A percentile compares a stretch with the other conserved stretches of the same genome.
Conservation (phyloP, 2,329 filamentous ascomycete genomes). For the Phyllosticta citrichinensis region DNA sequence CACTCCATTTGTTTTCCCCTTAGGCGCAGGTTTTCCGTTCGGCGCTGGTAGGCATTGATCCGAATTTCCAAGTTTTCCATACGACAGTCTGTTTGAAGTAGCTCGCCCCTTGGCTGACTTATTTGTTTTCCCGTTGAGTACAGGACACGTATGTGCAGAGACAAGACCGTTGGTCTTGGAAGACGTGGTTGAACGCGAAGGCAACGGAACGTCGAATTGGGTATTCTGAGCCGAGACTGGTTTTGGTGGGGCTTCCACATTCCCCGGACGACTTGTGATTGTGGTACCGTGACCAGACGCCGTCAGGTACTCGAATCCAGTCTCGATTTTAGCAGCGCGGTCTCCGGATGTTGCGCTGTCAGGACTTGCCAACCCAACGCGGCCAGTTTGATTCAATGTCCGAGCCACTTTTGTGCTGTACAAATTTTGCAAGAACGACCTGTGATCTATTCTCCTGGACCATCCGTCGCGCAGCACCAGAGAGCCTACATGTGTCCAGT, state of each 20-base stretch:
- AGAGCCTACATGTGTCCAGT: neutral
- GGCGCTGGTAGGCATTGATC: neutral
- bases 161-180: neutral
- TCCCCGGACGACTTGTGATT: neutral
- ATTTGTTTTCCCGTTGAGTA: too few species aligned
- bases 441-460: conserved; percentile 34
- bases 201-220: neutral
- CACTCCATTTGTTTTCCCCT: neutral
- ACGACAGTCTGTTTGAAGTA: too few species aligned
- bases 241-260: neutral
- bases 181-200: neutral
- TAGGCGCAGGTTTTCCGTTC: neutral
- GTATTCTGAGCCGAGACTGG: neutral
- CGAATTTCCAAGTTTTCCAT: neutral
- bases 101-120: too few species aligned
- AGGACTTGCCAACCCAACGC: neutral
- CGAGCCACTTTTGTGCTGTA: conserved; percentile 28
- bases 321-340: neutral
- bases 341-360: neutral
- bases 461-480: neutral
- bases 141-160: neutral
- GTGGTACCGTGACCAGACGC: neutral
- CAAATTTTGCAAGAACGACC: conserved; percentile 52
- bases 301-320: neutral
- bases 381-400: neutral